Evolutionary conservation across 495 filamentous ascomycete species (phyloP).

Genomic region (Daldinia concentrica): DNA sequence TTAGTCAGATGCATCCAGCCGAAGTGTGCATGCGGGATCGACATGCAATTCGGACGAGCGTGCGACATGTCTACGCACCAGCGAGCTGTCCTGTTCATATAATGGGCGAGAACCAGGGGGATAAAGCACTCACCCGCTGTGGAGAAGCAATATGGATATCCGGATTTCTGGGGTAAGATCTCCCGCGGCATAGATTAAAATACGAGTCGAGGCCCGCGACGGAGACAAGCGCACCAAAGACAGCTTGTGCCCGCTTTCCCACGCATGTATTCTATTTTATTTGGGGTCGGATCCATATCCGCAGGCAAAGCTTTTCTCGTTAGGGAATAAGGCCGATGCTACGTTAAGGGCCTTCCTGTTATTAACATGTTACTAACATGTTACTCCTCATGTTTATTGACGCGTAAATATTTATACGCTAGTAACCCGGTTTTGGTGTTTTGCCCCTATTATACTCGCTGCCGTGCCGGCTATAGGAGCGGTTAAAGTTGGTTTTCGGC

Average conservation of each 20-base stretch:
- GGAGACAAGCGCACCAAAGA: constrained; percentile 37
- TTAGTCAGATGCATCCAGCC: constrained; percentile 13
- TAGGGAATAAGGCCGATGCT: constrained; percentile 11
- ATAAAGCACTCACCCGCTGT: constrained; percentile 29
- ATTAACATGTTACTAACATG: background rate
- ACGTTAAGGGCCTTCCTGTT: constrained; percentile 10
- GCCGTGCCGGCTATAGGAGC: constrained; percentile 15
- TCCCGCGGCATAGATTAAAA: constrained; percentile 25
- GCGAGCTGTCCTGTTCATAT: constrained; percentile 33
- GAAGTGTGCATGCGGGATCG: constrained; percentile 28
- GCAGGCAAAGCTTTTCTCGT: constrained; percentile 10
- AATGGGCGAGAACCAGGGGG: constrained; percentile 20
- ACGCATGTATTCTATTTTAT: background rate
- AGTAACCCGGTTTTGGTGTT: background rate
- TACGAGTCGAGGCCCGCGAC: constrained; percentile 30
- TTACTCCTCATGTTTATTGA: background rate
- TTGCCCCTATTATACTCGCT: background rate
- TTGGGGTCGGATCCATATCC: background rate
- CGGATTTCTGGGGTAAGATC: constrained; percentile 39
- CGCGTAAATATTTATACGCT: constrained; percentile 1
- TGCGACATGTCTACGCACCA: background rate
- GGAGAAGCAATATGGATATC: constrained; percentile 42
- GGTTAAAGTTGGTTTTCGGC: constrained; percentile 25
- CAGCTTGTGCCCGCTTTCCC: constrained; percentile 2
- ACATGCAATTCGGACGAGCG: constrained; percentile 26